These are phyloP conservation scores for Wickerhamomyces bisporus DNA, from an alignment of 805 yeast genomes.

Conservation along the genomic window DNA sequence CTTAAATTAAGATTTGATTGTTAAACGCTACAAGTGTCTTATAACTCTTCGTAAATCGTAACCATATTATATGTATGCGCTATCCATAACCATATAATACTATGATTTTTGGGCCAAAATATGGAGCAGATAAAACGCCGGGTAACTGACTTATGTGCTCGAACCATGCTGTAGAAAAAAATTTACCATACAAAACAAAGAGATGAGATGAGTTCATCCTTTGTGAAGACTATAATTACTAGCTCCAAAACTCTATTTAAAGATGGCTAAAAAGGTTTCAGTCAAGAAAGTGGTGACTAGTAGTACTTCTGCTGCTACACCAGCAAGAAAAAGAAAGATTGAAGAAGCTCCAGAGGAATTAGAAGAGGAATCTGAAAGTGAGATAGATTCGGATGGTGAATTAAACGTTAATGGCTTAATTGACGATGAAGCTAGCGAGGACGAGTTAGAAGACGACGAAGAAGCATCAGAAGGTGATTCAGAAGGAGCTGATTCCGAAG, in stretches of 20 bases:
- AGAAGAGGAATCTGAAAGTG: slow-evolving; percentile 11
- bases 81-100: too few relatives aligned
- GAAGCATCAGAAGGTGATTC: slow-evolving; percentile 6
- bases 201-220: slow-evolving; percentile 1
- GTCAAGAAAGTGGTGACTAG: slow-evolving; percentile 1
- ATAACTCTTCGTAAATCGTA: too few relatives aligned
- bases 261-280: slow-evolving; percentile 1
- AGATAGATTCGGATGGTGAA: slow-evolving; percentile 17
- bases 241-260: background rate
- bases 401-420: slow-evolving; percentile 18
- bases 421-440: slow-evolving; percentile 2
- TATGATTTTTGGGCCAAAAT: too few relatives aligned
- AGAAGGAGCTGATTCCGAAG: slow-evolving; percentile 10
- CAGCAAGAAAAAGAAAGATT: slow-evolving; percentile 19
- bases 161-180: background rate
- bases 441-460: slow-evolving; percentile 4
- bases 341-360: slow-evolving; percentile 5
- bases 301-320: background rate
- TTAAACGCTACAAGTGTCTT: too few relatives aligned
- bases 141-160: background rate
- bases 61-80: too few relatives aligned
- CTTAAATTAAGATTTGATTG: too few relatives aligned
- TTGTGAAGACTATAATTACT: too few relatives aligned
- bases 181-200: background rate
- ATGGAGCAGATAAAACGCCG: too few relatives aligned